Evolutionary conservation across 306 rosid genomes (phyloP).

Genomic region (Cicer yamashitae): DNA sequence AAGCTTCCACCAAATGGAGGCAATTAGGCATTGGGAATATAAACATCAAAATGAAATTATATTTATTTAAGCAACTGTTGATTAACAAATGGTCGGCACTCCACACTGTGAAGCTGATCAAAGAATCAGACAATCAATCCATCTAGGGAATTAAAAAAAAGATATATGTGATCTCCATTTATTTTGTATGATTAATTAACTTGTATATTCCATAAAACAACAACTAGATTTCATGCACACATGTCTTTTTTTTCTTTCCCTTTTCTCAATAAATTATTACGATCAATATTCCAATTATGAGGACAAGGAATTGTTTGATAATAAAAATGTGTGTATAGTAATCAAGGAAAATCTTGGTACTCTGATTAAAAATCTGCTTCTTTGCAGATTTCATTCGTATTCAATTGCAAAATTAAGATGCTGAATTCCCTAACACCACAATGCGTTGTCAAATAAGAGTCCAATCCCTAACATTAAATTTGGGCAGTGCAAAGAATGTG

Average conservation of each 20-base stretch:
- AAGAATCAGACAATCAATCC: not conserved
- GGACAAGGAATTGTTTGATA: too few species aligned
- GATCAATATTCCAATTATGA: too few species aligned
- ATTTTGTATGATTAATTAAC: slow-evolving; percentile 7
- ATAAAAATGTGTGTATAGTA: too few species aligned
- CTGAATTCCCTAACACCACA: too few species aligned
- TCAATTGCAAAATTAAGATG: too few species aligned
- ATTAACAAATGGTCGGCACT: slow-evolving; percentile 12
- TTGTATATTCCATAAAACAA: not conserved
- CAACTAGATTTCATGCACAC: not conserved
- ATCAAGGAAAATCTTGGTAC: not conserved
- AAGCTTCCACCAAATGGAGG: not conserved
- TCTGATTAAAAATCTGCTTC: not conserved
- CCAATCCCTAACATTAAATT: not conserved
- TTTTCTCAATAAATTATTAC: too few species aligned
- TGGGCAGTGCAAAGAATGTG: not conserved
- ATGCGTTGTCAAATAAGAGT: too few species aligned
- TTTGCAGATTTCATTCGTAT: too few species aligned
- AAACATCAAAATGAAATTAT: not conserved
- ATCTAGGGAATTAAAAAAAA: not conserved
- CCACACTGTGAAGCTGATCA: slow-evolving; percentile 8
- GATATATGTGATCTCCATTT: slow-evolving; percentile 36
- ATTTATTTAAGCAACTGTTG: not conserved
- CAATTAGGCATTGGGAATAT: not conserved
- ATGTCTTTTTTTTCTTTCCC: not conserved